Evolutionary conservation across 345 rosid species (phyloP).

Genomic region (Syzygium grande): DNA sequence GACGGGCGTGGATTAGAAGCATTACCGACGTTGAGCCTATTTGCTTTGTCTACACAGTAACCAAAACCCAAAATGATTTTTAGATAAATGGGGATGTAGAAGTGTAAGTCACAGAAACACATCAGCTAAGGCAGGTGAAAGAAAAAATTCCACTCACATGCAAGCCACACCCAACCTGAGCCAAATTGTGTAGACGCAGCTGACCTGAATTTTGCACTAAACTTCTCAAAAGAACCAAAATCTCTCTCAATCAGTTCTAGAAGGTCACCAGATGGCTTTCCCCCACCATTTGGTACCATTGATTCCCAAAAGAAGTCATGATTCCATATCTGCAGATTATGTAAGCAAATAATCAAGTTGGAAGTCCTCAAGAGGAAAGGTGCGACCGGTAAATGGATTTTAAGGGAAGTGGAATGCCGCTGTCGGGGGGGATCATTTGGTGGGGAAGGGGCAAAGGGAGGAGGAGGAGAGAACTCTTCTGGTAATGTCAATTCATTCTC

Average conservation of each 20-base stretch:
- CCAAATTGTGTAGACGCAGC: conserved; percentile 88
- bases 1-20: conserved; percentile 59
- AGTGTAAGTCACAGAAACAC: not conserved
- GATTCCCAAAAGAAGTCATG: conserved; percentile 95
- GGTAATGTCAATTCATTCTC: not conserved
- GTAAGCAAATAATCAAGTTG: not conserved
- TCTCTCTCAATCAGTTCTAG: conserved; percentile 68
- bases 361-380: not conserved
- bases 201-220: conserved; percentile 40
- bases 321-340: conserved; percentile 71
- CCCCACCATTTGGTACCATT: conserved; percentile 88
- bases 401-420: not conserved
- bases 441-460: not conserved
- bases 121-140: not conserved
- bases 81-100: not conserved
- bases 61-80: not conserved
- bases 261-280: conserved; percentile 80
- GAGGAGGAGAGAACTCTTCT: not conserved
- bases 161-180: conserved; percentile 98
- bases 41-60: conserved; percentile 58
- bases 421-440: not conserved
- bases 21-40: conserved; percentile 56
- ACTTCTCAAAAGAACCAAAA: conserved; percentile 67
- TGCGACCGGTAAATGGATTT: not conserved
- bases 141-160: conserved; percentile 35